Conservation (phyloP, 139 green algal genomes). For the Nannochloris sp. region DNA sequence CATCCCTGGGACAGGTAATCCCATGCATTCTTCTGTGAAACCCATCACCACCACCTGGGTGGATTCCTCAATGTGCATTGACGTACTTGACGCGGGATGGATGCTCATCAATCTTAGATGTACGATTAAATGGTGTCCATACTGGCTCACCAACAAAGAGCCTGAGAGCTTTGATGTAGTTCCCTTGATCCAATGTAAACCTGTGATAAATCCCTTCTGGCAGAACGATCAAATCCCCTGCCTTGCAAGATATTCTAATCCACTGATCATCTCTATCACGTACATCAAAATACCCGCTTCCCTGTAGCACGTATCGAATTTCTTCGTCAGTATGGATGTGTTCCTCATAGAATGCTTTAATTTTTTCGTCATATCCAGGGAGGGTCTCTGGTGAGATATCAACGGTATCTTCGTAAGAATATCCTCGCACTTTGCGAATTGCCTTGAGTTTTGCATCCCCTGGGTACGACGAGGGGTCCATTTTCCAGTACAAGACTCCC, state of each 20-base stretch:
- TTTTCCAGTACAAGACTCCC: slow-evolving; percentile 71
- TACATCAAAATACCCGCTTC: slow-evolving; percentile 94
- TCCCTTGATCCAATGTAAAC: slow-evolving; percentile 81
- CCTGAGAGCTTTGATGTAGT: slow-evolving; percentile 90
- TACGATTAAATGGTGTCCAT: slow-evolving; percentile 85
- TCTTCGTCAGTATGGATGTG: slow-evolving; percentile 94
- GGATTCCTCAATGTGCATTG: too few relatives aligned
- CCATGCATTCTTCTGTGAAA: too few relatives aligned
- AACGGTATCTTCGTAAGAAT: slow-evolving; percentile 46
- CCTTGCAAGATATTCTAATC: slow-evolving; percentile 74
- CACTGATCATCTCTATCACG: slow-evolving; percentile 78
- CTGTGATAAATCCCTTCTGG: slow-evolving; percentile 95
- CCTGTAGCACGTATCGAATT: slow-evolving; percentile 78
- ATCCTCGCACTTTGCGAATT: slow-evolving; percentile 59
- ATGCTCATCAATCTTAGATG: slow-evolving; percentile 48
- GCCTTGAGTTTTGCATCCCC: slow-evolving; percentile 59
- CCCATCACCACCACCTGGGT: too few relatives aligned
- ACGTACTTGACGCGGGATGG: slow-evolving; percentile 50
- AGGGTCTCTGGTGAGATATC: slow-evolving; percentile 56
- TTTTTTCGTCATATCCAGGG: slow-evolving; percentile 82
- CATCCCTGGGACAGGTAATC: too few relatives aligned
- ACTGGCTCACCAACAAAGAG: slow-evolving; percentile 91
- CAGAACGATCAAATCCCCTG: slow-evolving; percentile 84
- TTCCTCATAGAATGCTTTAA: slow-evolving; percentile 93
- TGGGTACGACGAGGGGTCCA: slow-evolving; percentile 58